Conservation (phyloP, 148 eudicot species). For the Diospyros kaki region DNA sequence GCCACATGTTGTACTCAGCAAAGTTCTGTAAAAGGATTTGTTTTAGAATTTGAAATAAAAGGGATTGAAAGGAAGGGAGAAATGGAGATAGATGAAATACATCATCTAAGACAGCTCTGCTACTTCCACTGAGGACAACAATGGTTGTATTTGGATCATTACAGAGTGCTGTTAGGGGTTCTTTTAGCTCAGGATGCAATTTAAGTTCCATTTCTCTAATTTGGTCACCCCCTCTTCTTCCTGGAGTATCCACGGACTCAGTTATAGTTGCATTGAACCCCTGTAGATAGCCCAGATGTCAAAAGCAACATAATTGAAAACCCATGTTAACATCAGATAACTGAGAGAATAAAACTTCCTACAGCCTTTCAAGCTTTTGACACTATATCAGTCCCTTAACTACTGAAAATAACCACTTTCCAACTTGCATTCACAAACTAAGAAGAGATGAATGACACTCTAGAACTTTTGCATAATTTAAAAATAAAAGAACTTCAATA, state of each 20-base stretch:
- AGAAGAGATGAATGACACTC: too few species aligned
- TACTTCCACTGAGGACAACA: constrained; percentile 66
- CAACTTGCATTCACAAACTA: too few species aligned
- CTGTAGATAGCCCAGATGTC: constrained; percentile 18
- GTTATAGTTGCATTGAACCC: constrained; percentile 82
- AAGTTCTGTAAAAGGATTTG: constrained; percentile 46
- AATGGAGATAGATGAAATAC: constrained; percentile 30
- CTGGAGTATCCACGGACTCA: constrained; percentile 42
- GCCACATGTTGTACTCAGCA: constrained; percentile 62
- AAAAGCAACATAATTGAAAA: too few species aligned
- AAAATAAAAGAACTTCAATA: too few species aligned
- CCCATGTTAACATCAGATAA: too few species aligned
- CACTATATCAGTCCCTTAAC: too few species aligned
- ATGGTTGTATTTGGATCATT: constrained; percentile 58
- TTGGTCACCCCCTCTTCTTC: constrained; percentile 46
- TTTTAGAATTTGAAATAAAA: background rate
- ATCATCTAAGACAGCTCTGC: constrained; percentile 54
- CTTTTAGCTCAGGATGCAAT: constrained; percentile 56
- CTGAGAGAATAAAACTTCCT: too few species aligned
- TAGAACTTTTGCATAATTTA: too few species aligned
- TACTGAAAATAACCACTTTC: too few species aligned
- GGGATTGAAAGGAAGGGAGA: constrained; percentile 1
- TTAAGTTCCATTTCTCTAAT: constrained; percentile 60
- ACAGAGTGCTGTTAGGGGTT: constrained; percentile 49
- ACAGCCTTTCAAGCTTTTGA: too few species aligned